Conservation (phyloP, 2,329 filamentous ascomycete species). For the Phialophora tarda region DNA sequence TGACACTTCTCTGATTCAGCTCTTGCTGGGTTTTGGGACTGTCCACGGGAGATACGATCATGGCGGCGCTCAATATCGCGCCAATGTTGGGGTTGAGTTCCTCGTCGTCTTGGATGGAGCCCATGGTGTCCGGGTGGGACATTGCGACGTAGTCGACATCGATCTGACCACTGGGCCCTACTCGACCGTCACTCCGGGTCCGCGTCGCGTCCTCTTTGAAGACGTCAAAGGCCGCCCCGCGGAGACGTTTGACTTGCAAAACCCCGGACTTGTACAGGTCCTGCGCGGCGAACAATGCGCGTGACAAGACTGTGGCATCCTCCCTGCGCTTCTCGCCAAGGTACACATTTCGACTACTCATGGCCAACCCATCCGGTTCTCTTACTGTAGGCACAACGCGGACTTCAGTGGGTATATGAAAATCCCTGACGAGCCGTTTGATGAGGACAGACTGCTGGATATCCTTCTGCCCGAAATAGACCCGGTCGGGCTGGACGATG, state of each 20-base stretch:
- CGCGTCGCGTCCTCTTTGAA: slow-evolving; percentile 53
- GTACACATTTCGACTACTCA: slow-evolving; percentile 94
- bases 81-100: slow-evolving; percentile 71
- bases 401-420: slow-evolving; percentile 77
- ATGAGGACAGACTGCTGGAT: slow-evolving; percentile 95
- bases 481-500: slow-evolving; percentile 75
- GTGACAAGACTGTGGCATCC: slow-evolving; percentile 73
- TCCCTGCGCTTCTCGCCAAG: slow-evolving; percentile 75
- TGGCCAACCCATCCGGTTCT: slow-evolving; percentile 80
- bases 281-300: slow-evolving; percentile 73
- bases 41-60: slow-evolving; percentile 87
- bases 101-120: slow-evolving; percentile 78
- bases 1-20: slow-evolving; percentile 73
- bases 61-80: slow-evolving; percentile 84
- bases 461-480: slow-evolving; percentile 97
- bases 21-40: slow-evolving; percentile 76
- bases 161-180: slow-evolving; percentile 55
- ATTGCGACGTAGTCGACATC: slow-evolving; percentile 93
- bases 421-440: slow-evolving; percentile 82
- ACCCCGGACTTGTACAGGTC: slow-evolving; percentile 64
- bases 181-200: slow-evolving; percentile 31
- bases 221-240: slow-evolving; percentile 71
- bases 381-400: slow-evolving; percentile 75
- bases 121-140: slow-evolving; percentile 83
- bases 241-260: slow-evolving; percentile 66